phyloP scores from a whole-genome alignment of 805 yeast genomes.

The Metschnikowia hibisci region DNA sequence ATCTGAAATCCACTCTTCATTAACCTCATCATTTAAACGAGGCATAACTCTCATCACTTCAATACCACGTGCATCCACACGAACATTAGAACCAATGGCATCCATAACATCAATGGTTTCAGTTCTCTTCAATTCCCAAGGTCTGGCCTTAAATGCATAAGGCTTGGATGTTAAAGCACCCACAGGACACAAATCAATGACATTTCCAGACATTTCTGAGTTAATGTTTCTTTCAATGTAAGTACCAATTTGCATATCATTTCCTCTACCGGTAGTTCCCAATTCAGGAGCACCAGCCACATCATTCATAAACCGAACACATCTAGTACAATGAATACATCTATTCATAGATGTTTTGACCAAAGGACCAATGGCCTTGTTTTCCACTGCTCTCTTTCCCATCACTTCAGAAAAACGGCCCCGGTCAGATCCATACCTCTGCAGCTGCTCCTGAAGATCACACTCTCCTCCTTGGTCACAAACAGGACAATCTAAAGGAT shows the following conservation, averaged over 20 bases:
- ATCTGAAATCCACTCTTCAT: constrained; percentile 90
- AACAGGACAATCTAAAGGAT: constrained; percentile 88
- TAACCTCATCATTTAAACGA: constrained; percentile 77
- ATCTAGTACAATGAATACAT: constrained; percentile 88
- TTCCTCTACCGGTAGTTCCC: constrained; percentile 87
- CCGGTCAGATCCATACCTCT: constrained; percentile 80
- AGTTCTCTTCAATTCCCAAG: constrained; percentile 89
- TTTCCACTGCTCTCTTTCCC: constrained; percentile 88
- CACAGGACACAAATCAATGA: constrained; percentile 85
- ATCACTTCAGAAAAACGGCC: constrained; percentile 78
- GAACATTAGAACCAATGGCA: constrained; percentile 75
- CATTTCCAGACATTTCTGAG: constrained; percentile 82
- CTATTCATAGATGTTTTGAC: constrained; percentile 90
- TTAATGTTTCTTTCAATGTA: constrained; percentile 80
- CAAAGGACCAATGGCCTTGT: constrained; percentile 85
- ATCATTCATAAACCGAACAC: constrained; percentile 85
- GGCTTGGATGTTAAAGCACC: constrained; percentile 91
- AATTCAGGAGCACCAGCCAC: constrained; percentile 91
- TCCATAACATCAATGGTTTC: constrained; percentile 83
- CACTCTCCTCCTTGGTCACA: constrained; percentile 96
- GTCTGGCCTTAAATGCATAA: constrained; percentile 87
- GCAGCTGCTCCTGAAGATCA: constrained; percentile 83
- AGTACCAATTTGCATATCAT: constrained; percentile 88
- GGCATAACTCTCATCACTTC: constrained; percentile 87
- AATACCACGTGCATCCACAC: constrained; percentile 83